Conservation (phyloP, 176 grass and related monocot genomes). For the Avena sativa region DNA sequence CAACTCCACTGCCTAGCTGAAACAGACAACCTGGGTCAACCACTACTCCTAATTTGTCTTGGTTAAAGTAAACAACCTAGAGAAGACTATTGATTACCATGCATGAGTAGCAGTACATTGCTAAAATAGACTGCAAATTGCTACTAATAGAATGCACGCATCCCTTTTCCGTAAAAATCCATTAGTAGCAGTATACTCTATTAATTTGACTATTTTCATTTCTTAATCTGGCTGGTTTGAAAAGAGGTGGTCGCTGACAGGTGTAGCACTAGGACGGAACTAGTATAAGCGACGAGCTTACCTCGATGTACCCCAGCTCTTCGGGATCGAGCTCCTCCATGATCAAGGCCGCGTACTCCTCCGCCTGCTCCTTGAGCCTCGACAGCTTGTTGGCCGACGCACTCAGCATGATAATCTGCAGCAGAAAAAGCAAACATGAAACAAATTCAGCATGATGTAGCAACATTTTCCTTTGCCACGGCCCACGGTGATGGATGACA, state of each 20-base stretch:
- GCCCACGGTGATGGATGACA: background rate
- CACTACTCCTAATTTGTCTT: background rate
- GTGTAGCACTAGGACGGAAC: background rate
- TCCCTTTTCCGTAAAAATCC: too few species aligned
- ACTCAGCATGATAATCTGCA: conserved; percentile 96
- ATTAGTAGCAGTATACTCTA: too few species aligned
- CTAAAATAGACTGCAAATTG: background rate
- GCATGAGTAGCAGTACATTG: background rate
- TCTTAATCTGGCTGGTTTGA: background rate
- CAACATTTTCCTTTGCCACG: background rate
- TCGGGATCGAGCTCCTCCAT: conserved; percentile 99
- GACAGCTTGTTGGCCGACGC: conserved; percentile 94
- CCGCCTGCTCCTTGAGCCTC: conserved; percentile 91
- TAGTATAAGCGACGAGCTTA: conserved; percentile 10
- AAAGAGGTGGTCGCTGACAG: background rate
- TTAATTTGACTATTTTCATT: background rate
- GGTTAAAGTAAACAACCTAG: background rate
- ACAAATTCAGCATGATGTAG: conserved; percentile 13
- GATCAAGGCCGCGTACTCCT: conserved; percentile 95
- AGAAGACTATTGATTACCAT: background rate
- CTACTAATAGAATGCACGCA: background rate
- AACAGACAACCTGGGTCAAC: conserved; percentile 41
- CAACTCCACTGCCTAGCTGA: conserved; percentile 23
- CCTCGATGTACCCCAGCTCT: conserved; percentile 89
- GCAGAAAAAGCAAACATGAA: conserved; percentile 19